These are phyloP conservation scores for Fragosphaeria purpurea DNA, from an alignment of 2,329 filamentous ascomycete genomes.

Conservation along the genomic window DNA sequence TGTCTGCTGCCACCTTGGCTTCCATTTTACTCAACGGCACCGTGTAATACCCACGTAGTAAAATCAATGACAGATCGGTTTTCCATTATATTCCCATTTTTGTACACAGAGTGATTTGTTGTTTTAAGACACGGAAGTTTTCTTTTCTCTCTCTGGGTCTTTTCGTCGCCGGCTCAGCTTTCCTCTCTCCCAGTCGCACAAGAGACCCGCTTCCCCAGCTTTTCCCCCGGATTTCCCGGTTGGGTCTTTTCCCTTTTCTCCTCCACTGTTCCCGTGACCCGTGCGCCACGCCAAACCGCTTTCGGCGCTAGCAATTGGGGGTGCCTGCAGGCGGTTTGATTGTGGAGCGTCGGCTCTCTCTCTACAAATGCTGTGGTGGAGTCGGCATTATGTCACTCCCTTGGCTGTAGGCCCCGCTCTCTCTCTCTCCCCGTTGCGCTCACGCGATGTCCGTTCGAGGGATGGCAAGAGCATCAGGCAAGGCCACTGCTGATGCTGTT, in stretches of 20 bases:
- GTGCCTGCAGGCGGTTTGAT: no score
- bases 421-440: not conserved
- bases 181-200: not conserved
- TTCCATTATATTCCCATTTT: no score
- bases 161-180: no score
- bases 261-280: conserved; percentile 12
- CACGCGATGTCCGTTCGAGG: conserved; percentile 5
- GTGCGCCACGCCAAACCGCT: conserved; percentile 5
- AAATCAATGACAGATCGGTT: no score
- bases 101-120: no score
- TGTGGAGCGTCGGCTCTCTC: no score
- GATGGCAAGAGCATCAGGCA: conserved; percentile 5
- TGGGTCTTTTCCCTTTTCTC: not conserved
- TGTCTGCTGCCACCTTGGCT: not conserved
- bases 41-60: no score
- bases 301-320: conserved; percentile 2
- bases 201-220: conserved; percentile 11
- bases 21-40: no score
- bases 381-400: conserved; percentile 4
- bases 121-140: no score
- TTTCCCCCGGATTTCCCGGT: conserved; percentile 13
- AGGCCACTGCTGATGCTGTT: no score
- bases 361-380: no score
- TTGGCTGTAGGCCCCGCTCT: not conserved
- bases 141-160: no score